Evolutionary conservation across 2,329 filamentous ascomycete species (phyloP), one percentile per base, ranked within the genome.

Genomic region (Fusarium musae): DNA sequence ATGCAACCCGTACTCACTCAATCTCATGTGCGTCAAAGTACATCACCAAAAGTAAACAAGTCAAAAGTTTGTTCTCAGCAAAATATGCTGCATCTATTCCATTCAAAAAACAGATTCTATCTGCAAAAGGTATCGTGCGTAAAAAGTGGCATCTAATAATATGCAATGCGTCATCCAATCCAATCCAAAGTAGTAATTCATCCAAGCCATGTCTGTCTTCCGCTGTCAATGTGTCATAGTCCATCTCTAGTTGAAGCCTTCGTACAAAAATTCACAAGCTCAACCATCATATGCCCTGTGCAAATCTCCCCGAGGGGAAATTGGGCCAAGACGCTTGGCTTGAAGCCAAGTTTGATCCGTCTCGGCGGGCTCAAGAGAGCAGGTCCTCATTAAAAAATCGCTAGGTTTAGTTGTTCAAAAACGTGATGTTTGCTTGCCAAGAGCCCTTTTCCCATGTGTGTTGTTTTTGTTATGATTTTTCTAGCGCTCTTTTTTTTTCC

Each of bases 361-460:
- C 56, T 60, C 50, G 43, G 46, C 28, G 62, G 43, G 47, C 62
- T 60, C 63, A 60, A 73, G 75, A 75, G 73, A 74, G 75, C 69
- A 77, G 58, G 49, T 47, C 59, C 73, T 68, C 59, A 74, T 77
- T 77, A 77, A 77, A 77, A 68, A 69, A 75, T 64, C 70, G 71
- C 63, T 70, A 72, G 59, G 68, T 70, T 54, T 54, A 46, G 53
- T 63, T 70, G 50, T 65, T 73, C 63, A 63, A 63, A 71, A 75
- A 73, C 47, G 53, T 68, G 52, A 53, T 65, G 70, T 69, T 65
- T 72, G 70, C 69, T 73, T 69, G 71, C 75, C 75, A 77, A 75
- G 63, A 52, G 43, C 50, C 64, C 49, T 64, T 37, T 71, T 53
- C 62, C 43, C 43, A 47, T 59, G 50, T 58, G 30, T 53, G 40